Evolutionary conservation across 2,329 filamentous ascomycete species (phyloP).

Genomic region (Cordyceps militaris): DNA sequence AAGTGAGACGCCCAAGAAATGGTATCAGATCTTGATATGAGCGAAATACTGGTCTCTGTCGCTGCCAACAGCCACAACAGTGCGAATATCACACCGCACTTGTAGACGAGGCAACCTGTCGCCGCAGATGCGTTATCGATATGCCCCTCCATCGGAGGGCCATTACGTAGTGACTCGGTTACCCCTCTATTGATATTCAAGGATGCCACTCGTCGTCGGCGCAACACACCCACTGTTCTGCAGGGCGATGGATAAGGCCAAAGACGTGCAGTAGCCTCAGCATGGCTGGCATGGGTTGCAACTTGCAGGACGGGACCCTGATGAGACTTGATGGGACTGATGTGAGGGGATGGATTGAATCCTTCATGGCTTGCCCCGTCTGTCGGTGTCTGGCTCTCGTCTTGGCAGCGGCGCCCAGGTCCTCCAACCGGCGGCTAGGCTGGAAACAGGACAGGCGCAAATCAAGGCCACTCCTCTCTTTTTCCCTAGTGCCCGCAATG

Average conservation of each 20-base stretch:
- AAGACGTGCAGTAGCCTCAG: slow-evolving; percentile 1
- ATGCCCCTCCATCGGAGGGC: not conserved
- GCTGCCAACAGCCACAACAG: not conserved
- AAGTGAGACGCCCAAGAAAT: too few species aligned
- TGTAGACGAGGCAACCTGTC: not conserved
- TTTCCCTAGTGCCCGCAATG: not conserved
- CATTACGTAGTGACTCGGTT: slow-evolving; percentile 1
- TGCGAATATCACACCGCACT: not conserved
- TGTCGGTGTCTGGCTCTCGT: not conserved
- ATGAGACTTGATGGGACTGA: not conserved
- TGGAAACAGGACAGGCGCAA: not conserved
- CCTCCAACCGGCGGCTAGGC: slow-evolving; percentile 4
- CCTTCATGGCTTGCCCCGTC: not conserved
- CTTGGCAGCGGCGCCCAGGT: not conserved
- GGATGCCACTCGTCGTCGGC: not conserved
- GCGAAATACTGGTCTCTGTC: not conserved
- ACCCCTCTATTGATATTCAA: slow-evolving; percentile 11
- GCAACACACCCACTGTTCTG: slow-evolving; percentile 5
- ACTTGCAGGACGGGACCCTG: slow-evolving; percentile 1
- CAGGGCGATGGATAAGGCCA: slow-evolving; percentile 5
- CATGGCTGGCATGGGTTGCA: not conserved
- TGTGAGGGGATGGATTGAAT: not conserved
- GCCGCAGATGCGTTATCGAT: slow-evolving; percentile 2
- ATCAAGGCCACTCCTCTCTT: not conserved
- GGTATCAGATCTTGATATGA: not conserved